Evolutionary conservation across 140 eudicot genomes (phyloP).

Genomic region (Flaveria floridana): DNA sequence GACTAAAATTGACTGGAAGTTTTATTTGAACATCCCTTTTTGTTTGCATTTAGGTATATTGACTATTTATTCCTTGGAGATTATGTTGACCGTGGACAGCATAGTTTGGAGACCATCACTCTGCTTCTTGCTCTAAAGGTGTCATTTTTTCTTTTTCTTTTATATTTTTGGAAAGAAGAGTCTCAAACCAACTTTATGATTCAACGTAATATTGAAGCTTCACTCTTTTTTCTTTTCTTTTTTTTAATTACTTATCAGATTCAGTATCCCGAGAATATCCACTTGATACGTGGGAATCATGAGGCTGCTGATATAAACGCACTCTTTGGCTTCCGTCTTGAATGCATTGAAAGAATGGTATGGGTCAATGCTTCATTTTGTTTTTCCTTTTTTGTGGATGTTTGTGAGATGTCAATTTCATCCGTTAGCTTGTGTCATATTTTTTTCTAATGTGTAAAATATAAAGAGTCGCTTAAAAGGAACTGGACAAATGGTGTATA

Average conservation of each 20-base stretch:
- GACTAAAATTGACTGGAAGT: not conserved
- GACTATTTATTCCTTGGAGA: constrained; percentile 96
- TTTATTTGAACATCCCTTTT: constrained; percentile 4
- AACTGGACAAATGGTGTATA: not conserved
- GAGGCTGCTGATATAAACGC: constrained; percentile 98
- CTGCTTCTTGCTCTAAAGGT: constrained; percentile 94
- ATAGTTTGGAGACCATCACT: constrained; percentile 97
- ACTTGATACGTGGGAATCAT: constrained; percentile 96
- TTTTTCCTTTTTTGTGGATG: not conserved
- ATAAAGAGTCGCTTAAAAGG: not conserved
- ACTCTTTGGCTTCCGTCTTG: constrained; percentile 92
- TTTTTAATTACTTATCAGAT: constrained; percentile 46
- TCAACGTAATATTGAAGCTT: constrained; percentile 5
- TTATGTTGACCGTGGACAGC: constrained; percentile 98
- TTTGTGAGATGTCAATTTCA: not conserved
- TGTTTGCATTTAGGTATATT: constrained; percentile 61
- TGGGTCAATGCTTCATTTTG: not conserved
- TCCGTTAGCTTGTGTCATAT: not conserved
- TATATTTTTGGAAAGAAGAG: not conserved
- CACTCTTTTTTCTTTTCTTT: not conserved
- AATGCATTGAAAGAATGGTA: constrained; percentile 99
- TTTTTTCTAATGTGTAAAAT: not conserved
- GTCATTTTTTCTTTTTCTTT: constrained; percentile 21
- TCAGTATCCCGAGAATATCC: constrained; percentile 83
- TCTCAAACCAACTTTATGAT: constrained; percentile 7